Base-by-base conservation (phyloP, 2,329 filamentous ascomycete genomes). In the Lasiodiplodia hormozganensis region DNA sequence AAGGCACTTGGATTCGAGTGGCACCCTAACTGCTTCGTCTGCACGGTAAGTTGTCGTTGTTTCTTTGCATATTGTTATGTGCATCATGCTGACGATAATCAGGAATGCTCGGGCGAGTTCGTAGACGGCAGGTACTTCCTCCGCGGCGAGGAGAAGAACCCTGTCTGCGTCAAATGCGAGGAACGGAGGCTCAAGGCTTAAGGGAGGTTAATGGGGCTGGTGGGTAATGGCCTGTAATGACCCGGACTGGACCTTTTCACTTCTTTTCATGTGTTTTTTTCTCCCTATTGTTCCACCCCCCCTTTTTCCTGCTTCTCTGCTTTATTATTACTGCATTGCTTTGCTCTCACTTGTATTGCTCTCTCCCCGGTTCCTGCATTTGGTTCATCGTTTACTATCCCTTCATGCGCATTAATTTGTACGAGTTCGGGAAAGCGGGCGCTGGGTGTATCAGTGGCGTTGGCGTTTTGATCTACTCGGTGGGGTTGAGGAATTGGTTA, bases 11-110 rank as follows among this genome's bases (percentile, higher is more conserved):
- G 93, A 5, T 89, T 89, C 14, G 95, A 98, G 82, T 99, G 96
- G 94, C 96, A 99, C 81, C 90, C 93, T 67, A 85, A 89, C 69
- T 99, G 96, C 80, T 99, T 99, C 82, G 89, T 90, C 68, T 99
- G 96, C 77, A 86, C 80, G 73, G 84, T 85, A 76, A 79, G 83
- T 79, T 23, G 8, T 25, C 28, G 1, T 14, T 4, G 2, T 12
- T 2, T 23, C 25, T 43, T 25, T 67, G 51, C 4, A 54, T 16
- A 4, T 11, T 18, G 18, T 12, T 16, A 18, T 28, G 12, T 10
- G 4, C n/a, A 16, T 53, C 0, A 34, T n/a, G 34, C 67, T 68
- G 18, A 68, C 43, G 11, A 4, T 47, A 28, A 58, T 79, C 3
- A 88, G 82, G 87, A 89, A 74, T 90, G 88, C 74, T 84, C 84